Conservation (phyloP, 1,139 yeast genomes). For the Candida dubliniensis region DNA sequence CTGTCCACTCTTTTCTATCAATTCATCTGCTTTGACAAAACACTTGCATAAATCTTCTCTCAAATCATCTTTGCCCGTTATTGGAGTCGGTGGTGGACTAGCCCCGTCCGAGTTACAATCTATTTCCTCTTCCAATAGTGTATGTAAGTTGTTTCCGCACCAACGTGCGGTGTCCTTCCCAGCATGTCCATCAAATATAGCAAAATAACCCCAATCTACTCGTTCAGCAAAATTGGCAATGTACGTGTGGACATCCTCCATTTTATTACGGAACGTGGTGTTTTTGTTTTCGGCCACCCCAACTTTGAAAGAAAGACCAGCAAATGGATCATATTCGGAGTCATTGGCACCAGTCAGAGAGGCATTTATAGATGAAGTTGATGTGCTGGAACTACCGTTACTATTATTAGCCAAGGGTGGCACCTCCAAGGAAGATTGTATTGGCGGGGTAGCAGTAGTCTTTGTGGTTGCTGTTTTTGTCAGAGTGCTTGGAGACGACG, state of each 20-base stretch:
- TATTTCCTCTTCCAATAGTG: slow-evolving; percentile 58
- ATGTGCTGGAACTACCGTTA: neutral
- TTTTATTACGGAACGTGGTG: slow-evolving; percentile 73
- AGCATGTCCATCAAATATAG: slow-evolving; percentile 96
- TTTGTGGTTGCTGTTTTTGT: slow-evolving; percentile 3
- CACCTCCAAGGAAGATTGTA: slow-evolving; percentile 2
- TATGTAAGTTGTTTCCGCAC: slow-evolving; percentile 88
- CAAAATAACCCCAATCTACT: slow-evolving; percentile 94
- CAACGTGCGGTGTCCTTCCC: slow-evolving; percentile 92
- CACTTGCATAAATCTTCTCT: slow-evolving; percentile 57
- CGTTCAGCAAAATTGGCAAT: slow-evolving; percentile 89
- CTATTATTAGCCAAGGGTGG: slow-evolving; percentile 1
- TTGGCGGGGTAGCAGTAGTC: slow-evolving; percentile 6
- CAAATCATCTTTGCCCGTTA: slow-evolving; percentile 32
- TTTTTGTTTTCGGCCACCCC: slow-evolving; percentile 92
- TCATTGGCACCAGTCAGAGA: neutral
- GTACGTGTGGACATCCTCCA: slow-evolving; percentile 97
- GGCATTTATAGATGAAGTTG: neutral
- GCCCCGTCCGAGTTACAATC: slow-evolving; percentile 9
- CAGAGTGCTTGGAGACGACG: neutral
- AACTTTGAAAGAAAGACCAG: slow-evolving; percentile 65
- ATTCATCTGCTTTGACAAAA: slow-evolving; percentile 72
- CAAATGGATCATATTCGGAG: slow-evolving; percentile 34
- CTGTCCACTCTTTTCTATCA: slow-evolving; percentile 57
- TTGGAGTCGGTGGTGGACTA: slow-evolving; percentile 11